These are phyloP conservation scores for Xylaria hypoxylon DNA, from an alignment of 2,329 filamentous ascomycete species.

Conservation along the genomic window DNA sequence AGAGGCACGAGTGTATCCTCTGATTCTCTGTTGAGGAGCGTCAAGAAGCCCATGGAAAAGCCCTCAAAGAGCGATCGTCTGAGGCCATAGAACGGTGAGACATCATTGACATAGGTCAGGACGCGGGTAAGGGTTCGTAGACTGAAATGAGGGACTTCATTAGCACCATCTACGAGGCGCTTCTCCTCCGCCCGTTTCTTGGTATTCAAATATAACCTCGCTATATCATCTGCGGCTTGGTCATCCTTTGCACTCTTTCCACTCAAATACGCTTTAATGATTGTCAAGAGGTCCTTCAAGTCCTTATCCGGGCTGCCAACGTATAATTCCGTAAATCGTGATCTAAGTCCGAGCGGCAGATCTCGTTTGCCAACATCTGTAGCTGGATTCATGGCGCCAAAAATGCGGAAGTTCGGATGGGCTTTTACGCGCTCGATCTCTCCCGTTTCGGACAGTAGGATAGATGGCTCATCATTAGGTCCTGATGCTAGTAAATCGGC, in stretches of 20 bases:
- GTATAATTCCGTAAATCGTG: conserved; percentile 95
- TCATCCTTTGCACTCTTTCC: conserved; percentile 77
- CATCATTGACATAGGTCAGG: conserved; percentile 86
- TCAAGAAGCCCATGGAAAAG: conserved; percentile 98
- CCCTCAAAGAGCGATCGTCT: conserved; percentile 91
- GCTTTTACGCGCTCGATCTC: conserved; percentile 90
- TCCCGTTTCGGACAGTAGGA: conserved; percentile 92
- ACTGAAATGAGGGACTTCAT: conserved; percentile 97
- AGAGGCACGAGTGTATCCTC: conserved; percentile 82
- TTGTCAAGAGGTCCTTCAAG: conserved; percentile 84
- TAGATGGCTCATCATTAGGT: conserved; percentile 77
- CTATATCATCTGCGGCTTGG: conserved; percentile 82
- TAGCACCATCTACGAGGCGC: conserved; percentile 90
- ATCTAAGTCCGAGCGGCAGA: conserved; percentile 86
- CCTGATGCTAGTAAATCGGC: conserved; percentile 85
- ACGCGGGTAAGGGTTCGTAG: conserved; percentile 92
- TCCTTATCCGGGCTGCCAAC: conserved; percentile 91
- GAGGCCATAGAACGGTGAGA: conserved; percentile 84
- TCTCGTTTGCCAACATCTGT: conserved; percentile 98
- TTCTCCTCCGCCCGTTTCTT: conserved; percentile 85
- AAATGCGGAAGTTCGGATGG: conserved; percentile 93
- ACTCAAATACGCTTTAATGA: conserved; percentile 89
- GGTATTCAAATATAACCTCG: conserved; percentile 87
- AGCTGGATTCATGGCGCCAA: conserved; percentile 98
- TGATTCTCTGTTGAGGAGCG: conserved; percentile 84